Conservation (phyloP, 768 basidiomycete genomes). For the Dioszegia hungarica region DNA sequence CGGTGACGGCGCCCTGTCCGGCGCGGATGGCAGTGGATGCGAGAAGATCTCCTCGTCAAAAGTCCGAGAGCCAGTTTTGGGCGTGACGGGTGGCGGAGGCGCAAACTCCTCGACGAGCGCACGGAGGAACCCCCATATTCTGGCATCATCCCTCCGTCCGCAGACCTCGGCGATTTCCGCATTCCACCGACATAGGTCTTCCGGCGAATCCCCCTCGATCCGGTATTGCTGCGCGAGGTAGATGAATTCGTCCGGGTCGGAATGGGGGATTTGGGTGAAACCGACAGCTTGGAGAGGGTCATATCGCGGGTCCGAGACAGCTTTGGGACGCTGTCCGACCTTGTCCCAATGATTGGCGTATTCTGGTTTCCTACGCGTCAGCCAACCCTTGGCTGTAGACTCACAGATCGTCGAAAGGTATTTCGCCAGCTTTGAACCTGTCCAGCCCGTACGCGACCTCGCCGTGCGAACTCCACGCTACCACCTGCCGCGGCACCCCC, state of each 20-base stretch:
- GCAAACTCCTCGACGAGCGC: constrained; percentile 34
- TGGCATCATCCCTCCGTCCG: constrained; percentile 33
- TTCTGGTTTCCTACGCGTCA: constrained; percentile 33
- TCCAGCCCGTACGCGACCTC: constrained; percentile 41
- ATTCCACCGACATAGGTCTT: constrained; percentile 39
- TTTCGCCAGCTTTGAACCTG: constrained; percentile 40
- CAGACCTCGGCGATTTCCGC: constrained; percentile 29
- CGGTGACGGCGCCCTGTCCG: constrained; percentile 11
- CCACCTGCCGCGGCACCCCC: constrained; percentile 36
- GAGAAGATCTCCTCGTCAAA: constrained; percentile 32
- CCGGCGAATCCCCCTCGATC: constrained; percentile 27
- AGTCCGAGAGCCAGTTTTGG: background rate
- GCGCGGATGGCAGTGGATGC: constrained; percentile 5
- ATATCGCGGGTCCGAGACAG: constrained; percentile 36
- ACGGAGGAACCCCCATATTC: constrained; percentile 33
- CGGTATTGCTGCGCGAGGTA: constrained; percentile 42
- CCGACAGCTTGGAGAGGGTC: constrained; percentile 37
- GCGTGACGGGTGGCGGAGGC: background rate
- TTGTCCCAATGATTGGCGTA: constrained; percentile 38
- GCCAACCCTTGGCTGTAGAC: constrained; percentile 7
- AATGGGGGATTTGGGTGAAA: constrained; percentile 19
- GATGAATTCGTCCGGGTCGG: constrained; percentile 34
- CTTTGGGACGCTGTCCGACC: constrained; percentile 28
- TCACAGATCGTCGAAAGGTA: constrained; percentile 48
- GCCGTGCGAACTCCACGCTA: constrained; percentile 38